Base-by-base conservation (phyloP, 257 asterid species). In the Cruciata laevipes region DNA sequence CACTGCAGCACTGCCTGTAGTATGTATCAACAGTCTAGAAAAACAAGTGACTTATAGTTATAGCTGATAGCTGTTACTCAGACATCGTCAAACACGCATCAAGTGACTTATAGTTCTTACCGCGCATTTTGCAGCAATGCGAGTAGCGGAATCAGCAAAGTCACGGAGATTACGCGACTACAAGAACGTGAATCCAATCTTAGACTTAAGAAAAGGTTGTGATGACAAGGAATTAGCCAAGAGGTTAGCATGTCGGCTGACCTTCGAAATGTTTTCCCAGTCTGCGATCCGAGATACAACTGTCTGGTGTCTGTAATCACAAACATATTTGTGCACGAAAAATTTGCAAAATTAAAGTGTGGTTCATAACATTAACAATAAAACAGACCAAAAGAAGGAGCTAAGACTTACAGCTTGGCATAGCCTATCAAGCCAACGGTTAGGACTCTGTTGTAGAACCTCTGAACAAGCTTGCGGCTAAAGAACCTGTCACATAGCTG, bases 231-330 rank as follows among this genome's bases (percentile, higher is more conserved):
- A 37, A 6, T 5, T 7, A 37, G 44, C 44, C 44, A 8, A 13
- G 42, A 59, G 23, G 35, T 47, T 11, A 8, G 21, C 47, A 63
- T 51, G 9, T 10, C 20, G 23, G 52, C 63, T 66, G 30, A 91
- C 98, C 98, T 79, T 87, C 74, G 77, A 70, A 78, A 91, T 76
- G 81, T 95, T 90, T 76, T 91, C 96, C 98, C 98, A 91, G 83
- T 91, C 84, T 77, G 88, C 80, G 73, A 89, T 83, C 65, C 95
- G 91, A 74, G 98, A 79, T 61, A 87, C 76, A 76, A 83, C 83
- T 60, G 75, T 79, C 76, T 84, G 87, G 69, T 91, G 96, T 89
- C 98, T 91, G 61, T 79, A 78, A 64, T 66, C 23, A 63, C 72
- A 35, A 49, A 65, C 53, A 3, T 27, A 69, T 30, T 0, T 27